Base-by-base conservation (phyloP, 2,329 filamentous ascomycete species). In the Esteya vermicola region DNA sequence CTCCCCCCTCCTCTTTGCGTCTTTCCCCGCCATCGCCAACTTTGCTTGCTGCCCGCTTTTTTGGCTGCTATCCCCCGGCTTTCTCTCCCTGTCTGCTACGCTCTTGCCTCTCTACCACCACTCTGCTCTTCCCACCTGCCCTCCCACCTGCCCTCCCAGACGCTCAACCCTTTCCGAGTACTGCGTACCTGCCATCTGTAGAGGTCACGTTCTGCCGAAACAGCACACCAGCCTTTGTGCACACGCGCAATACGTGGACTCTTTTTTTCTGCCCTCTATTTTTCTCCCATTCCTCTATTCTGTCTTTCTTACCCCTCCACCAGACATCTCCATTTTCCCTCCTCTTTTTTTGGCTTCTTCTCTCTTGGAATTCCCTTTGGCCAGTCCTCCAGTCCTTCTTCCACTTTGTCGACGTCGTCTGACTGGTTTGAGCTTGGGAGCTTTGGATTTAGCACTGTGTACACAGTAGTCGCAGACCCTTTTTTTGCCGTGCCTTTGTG, bases 1-100 rank as follows among this genome's bases (percentile, higher is more conserved):
- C 27, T 16, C 30, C 18, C 26, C 23, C 33, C 36, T 36, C 43
- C 42, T 28, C 42, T 36, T 33, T 38, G 30, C 32, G 31, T 28
- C 30, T 38, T 40, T 28, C 39, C 43, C 43, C 39, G 38, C 37
- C 44, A 43, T 43, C 42, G 39, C 45, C 42, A 40, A 44, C 33
- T 45, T 8, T 28, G n/a, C n/a, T 31, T 30, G 20, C 28, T 36
- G 23, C 38, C 42, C 44, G 38, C 44, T 45, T 44, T 46, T 44
- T 22, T 36, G 27, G 13, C 20, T 26, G 6, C 9, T 18, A 26
- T 23, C 21, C 19, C 33, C 38, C 28, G 22, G 23, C 34, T 36
- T 39, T 25, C 26, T 34, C 23, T 27, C 18, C 18, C 35, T 39
- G 31, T 37, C 25, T 34, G n/a, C 35, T 35, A 14, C 22, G 9